These are phyloP conservation scores for Wickerhamiella shivajii DNA, from an alignment of 805 yeast species.

Conservation along the genomic window DNA sequence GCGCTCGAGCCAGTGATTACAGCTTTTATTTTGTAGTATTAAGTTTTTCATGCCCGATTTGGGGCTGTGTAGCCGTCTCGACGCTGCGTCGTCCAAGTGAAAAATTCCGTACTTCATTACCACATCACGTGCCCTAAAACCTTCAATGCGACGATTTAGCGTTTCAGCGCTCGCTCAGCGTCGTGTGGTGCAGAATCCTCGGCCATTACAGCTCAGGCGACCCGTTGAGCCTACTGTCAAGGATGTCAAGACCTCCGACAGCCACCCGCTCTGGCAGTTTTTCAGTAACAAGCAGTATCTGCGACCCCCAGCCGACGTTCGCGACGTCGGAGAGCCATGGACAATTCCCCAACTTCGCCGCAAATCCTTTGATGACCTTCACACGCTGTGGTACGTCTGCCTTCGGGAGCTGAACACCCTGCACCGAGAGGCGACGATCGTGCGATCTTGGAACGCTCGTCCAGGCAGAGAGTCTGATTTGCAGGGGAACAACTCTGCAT, in stretches of 20 bases:
- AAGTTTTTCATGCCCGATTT: too few relatives aligned
- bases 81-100: too few relatives aligned
- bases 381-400: slow-evolving; percentile 78
- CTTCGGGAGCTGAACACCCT: slow-evolving; percentile 69
- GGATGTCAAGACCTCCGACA: slow-evolving; percentile 58
- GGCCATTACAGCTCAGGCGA: slow-evolving; percentile 46
- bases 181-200: slow-evolving; percentile 25
- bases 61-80: too few relatives aligned
- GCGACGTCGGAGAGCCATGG: slow-evolving; percentile 55
- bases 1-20: too few relatives aligned
- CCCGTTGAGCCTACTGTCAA: slow-evolving; percentile 76
- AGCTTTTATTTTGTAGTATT: too few relatives aligned
- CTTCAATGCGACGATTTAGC: too few relatives aligned
- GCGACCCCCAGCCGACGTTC: slow-evolving; percentile 38
- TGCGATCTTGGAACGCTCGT: slow-evolving; percentile 24
- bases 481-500: slow-evolving; percentile 13
- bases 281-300: slow-evolving; percentile 51
- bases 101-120: too few relatives aligned
- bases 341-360: slow-evolving; percentile 74
- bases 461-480: slow-evolving; percentile 15
- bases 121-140: too few relatives aligned
- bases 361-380: slow-evolving; percentile 84
- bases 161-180: too few relatives aligned
- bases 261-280: slow-evolving; percentile 93
- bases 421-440: slow-evolving; percentile 58